A percentile compares a stretch with the other conserved stretches of the same genome.
Conservation (phyloP, 176 grass and related monocot genomes). For the Oryza glaberrima region DNA sequence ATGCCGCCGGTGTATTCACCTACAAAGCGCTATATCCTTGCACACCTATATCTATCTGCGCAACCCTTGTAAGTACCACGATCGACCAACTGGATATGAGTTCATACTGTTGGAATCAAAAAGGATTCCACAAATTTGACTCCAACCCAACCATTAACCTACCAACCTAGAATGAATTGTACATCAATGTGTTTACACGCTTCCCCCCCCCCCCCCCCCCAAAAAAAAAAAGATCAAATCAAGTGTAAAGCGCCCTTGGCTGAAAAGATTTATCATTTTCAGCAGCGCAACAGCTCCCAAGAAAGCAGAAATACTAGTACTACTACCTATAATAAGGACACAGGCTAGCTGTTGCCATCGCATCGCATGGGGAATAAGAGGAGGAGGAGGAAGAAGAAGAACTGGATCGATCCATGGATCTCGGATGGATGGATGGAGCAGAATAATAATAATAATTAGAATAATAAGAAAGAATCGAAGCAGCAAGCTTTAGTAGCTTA, state of each 20-base stretch:
- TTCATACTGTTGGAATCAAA: background rate
- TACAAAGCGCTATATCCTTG: background rate
- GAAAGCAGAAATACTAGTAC: background rate
- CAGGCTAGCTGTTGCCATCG: no score
- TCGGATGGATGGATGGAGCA: background rate
- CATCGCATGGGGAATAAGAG: background rate
- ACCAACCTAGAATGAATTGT: background rate
- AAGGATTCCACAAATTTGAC: background rate
- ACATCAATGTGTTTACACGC: background rate
- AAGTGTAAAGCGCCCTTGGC: background rate
- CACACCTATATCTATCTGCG: background rate
- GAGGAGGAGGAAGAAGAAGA: background rate
- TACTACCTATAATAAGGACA: no score
- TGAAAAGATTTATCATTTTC: background rate
- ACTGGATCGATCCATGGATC: slow-evolving; percentile 10
- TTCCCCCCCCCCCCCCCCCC: background rate
- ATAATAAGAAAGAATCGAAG: background rate
- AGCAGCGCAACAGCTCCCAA: background rate
- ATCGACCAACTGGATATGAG: background rate
- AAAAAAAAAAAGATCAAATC: background rate
- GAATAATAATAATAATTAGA: background rate
- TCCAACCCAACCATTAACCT: background rate
- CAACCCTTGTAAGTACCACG: background rate
- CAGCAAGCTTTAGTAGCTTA: background rate
- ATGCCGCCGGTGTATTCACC: background rate